Conservation (phyloP, 768 basidiomycete genomes). For the Phylloporus scabripes region DNA sequence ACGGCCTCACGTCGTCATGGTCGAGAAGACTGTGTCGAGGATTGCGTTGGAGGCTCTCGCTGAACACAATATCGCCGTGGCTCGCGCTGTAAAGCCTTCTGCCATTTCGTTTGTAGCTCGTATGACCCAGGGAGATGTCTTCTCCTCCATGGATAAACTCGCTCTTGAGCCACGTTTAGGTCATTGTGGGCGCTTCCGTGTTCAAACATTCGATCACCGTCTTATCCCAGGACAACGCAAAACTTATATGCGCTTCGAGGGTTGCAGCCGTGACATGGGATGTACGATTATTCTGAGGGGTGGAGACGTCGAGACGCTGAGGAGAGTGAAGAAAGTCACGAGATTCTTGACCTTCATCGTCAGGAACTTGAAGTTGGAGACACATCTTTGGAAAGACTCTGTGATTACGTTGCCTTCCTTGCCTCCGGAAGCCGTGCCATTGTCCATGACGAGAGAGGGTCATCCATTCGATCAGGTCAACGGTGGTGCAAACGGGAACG, state of each 20-base stretch:
- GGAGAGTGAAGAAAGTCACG: constrained; percentile 87
- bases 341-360: constrained; percentile 90
- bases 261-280: constrained; percentile 87
- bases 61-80: constrained; percentile 83
- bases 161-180: constrained; percentile 86
- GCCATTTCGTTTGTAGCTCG: constrained; percentile 86
- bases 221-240: constrained; percentile 93
- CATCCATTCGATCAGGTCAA: constrained; percentile 22
- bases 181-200: constrained; percentile 76
- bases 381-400: constrained; percentile 88
- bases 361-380: constrained; percentile 90
- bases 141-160: constrained; percentile 92
- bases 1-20: constrained; percentile 88
- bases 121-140: constrained; percentile 91
- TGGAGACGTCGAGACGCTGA: constrained; percentile 72
- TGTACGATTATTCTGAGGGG: constrained; percentile 93
- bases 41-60: constrained; percentile 85
- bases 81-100: constrained; percentile 80
- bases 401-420: constrained; percentile 70
- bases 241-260: constrained; percentile 98
- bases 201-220: constrained; percentile 93
- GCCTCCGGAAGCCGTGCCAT: constrained; percentile 60
- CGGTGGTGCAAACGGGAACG: constrained; percentile 17
- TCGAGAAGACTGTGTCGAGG: constrained; percentile 86
- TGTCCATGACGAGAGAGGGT: constrained; percentile 20